Evolutionary conservation across 192 early-diverging fungal species (phyloP).

Genomic region (Coemansia biformis): DNA sequence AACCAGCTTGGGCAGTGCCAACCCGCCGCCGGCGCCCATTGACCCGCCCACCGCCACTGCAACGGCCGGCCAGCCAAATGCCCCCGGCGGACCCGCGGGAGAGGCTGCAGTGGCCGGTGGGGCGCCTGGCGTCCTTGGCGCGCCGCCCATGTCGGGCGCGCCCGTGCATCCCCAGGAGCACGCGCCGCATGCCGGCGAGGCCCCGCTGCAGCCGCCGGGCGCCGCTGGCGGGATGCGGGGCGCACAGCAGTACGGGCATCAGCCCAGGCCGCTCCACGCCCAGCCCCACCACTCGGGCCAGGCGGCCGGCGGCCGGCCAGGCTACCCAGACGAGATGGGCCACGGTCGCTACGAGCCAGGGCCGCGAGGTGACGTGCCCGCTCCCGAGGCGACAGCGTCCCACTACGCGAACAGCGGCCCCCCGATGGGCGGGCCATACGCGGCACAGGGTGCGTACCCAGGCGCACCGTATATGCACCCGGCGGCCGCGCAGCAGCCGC

Average conservation of each 20-base stretch:
- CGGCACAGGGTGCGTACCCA: slow-evolving; percentile 6
- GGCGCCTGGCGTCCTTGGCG: slow-evolving; percentile 34
- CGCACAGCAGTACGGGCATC: slow-evolving; percentile 2
- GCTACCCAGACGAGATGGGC: slow-evolving; percentile 27
- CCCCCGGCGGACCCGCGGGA: slow-evolving; percentile 43
- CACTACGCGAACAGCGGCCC: slow-evolving; percentile 20
- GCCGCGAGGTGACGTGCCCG: slow-evolving; percentile 21
- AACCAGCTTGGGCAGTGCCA: slow-evolving; percentile 17
- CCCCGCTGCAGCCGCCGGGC: background rate
- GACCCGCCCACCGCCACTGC: slow-evolving; percentile 35
- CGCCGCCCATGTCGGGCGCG: slow-evolving; percentile 27
- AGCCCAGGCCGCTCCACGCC: slow-evolving; percentile 7
- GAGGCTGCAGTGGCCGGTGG: slow-evolving; percentile 28
- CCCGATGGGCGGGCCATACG: slow-evolving; percentile 10
- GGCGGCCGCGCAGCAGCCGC: slow-evolving; percentile 19
- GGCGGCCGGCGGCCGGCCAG: slow-evolving; percentile 14
- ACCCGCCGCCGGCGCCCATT: slow-evolving; percentile 35
- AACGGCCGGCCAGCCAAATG: slow-evolving; percentile 41
- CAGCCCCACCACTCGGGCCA: slow-evolving; percentile 1
- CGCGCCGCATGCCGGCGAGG: slow-evolving; percentile 14
- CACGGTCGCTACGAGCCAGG: slow-evolving; percentile 24
- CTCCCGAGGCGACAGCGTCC: slow-evolving; percentile 4
- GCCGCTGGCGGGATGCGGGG: too few relatives aligned
- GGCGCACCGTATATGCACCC: slow-evolving; percentile 25
- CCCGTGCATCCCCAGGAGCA: slow-evolving; percentile 16